These are phyloP conservation scores for Sporothrix sp. DNA, from an alignment of 2,329 filamentous ascomycete genomes.

Conservation along the genomic window DNA sequence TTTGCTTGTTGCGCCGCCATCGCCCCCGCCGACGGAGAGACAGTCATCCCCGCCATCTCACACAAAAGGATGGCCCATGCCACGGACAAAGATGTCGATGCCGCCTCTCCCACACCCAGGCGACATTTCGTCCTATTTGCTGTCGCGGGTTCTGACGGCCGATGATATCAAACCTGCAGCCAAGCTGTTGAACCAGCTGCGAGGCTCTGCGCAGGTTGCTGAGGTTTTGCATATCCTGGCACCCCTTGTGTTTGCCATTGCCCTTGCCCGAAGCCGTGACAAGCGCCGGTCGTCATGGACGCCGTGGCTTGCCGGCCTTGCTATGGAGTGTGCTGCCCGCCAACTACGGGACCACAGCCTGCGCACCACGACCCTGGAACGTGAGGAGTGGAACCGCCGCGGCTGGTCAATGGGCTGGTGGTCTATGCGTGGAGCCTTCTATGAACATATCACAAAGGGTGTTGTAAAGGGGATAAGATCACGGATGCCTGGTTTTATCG, in stretches of 20 bases:
- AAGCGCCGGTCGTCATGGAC: slow-evolving; percentile 55
- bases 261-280: slow-evolving; percentile 50
- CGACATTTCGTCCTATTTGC: slow-evolving; percentile 78
- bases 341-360: slow-evolving; percentile 68
- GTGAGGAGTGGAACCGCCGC: slow-evolving; percentile 78
- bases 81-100: slow-evolving; percentile 78
- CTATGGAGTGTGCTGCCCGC: slow-evolving; percentile 79
- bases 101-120: slow-evolving; percentile 71
- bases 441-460: slow-evolving; percentile 79
- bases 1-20: slow-evolving; percentile 6
- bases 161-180: slow-evolving; percentile 94
- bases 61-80: slow-evolving; percentile 74
- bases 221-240: slow-evolving; percentile 89
- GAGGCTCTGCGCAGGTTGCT: slow-evolving; percentile 63
- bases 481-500: slow-evolving; percentile 70
- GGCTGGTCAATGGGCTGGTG: slow-evolving; percentile 93
- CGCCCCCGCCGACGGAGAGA: slow-evolving; percentile 17
- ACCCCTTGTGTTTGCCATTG: slow-evolving; percentile 75
- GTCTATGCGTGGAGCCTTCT: slow-evolving; percentile 93
- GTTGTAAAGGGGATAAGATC: slow-evolving; percentile 63
- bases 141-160: slow-evolving; percentile 82
- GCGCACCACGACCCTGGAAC: slow-evolving; percentile 76
- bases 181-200: slow-evolving; percentile 72
- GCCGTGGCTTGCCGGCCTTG: slow-evolving; percentile 81
- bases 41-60: slow-evolving; percentile 25